Evolutionary conservation across 2,329 filamentous ascomycete species (phyloP), one percentile per base, ranked within the genome.

Genomic region (Thelonectria discophora): DNA sequence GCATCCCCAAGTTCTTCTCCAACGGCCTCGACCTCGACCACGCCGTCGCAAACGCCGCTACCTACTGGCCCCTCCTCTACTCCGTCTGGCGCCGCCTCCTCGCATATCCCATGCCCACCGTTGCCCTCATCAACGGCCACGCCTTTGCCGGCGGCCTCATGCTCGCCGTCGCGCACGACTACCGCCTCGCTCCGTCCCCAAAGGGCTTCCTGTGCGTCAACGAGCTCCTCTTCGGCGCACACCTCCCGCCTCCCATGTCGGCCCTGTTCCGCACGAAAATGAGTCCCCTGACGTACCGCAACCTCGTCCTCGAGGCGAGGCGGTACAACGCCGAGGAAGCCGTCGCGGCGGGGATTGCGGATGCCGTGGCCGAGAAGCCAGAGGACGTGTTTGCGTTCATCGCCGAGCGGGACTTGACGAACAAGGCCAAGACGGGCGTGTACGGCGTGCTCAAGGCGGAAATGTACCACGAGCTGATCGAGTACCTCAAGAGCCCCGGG

Each of bases 91-190:
- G 81, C 42, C 82, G 90, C 6, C 77, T 93, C 30, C 66, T 79
- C 21, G 77, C 76, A 74, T 77, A 88, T 73, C 90, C 91, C 13
- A 93, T 94, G 90, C 92, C 92, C 21, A 95, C 91, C 3, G 77
- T 95, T 51, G 89, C 91, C n/a, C 81, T 93, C 9, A 73, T 94
- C 56, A 93, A 92, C 69, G 92, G 92, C 20, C 92, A 96, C 76
- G 87, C 89, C 56, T 95, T 93, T 75, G 92, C 92, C 6, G 92
- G 87, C 47, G 92, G 90, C n/a, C 81, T 94, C 63, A 94, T 95
- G 88, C 80, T 90, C 10, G 86, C 90, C 60, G 91, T 93, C 85
- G 87, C 90, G 77, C 91, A 94, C 77, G 91, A 94, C 78, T 95
- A 95, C 79, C 86, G 92, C 27, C 82, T 95, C 67, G 90, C 92